Evolutionary conservation across 345 rosid species (phyloP).

Genomic region (Jatropha curcas): DNA sequence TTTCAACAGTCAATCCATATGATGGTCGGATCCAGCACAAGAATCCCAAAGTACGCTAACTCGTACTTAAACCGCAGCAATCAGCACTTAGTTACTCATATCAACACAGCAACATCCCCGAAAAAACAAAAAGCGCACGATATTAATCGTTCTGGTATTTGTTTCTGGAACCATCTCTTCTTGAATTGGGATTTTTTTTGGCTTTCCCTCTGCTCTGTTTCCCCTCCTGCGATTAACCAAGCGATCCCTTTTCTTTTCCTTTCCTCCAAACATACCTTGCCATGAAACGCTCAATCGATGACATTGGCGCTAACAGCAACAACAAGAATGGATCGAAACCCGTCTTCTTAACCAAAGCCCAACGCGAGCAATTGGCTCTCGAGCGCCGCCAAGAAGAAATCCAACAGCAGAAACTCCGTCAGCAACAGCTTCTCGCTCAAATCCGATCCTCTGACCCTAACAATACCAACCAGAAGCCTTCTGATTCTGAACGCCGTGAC

Average conservation of each 20-base stretch:
- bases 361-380: conserved; percentile 57
- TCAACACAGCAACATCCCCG: no score
- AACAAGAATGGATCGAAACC: conserved; percentile 14
- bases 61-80: no score
- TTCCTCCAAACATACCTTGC: background rate
- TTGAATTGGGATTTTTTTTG: background rate
- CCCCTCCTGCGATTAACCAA: conserved; percentile 16
- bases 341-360: conserved; percentile 31
- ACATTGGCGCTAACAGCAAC: background rate
- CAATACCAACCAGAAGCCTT: conserved; percentile 10
- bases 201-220: background rate
- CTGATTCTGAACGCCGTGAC: conserved; percentile 35
- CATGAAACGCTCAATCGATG: conserved; percentile 20
- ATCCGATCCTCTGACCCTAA: conserved; percentile 1
- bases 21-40: no score
- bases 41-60: no score
- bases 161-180: background rate
- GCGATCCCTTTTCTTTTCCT: background rate
- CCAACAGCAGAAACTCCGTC: conserved; percentile 30
- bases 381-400: conserved; percentile 75
- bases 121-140: no score
- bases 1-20: no score
- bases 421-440: conserved; percentile 23
- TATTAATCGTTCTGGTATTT: no score
- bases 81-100: no score